phyloP scores from a whole-genome alignment of 1,284 basidiomycete genomes.

The Cyathus pygmaeus region DNA sequence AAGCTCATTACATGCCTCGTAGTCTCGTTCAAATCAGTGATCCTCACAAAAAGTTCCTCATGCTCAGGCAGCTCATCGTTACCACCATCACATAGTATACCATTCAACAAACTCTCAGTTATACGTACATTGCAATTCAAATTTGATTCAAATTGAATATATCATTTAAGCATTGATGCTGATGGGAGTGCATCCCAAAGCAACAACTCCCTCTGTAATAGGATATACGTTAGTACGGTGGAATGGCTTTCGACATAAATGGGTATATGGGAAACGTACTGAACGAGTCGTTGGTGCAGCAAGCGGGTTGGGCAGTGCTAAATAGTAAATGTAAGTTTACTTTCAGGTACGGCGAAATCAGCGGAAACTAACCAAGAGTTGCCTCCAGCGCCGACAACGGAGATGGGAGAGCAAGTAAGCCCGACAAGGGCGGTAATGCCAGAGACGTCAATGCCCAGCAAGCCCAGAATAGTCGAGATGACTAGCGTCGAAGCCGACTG shows the following conservation, averaged over 20 bases:
- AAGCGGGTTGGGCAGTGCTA: neutral
- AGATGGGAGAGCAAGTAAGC: slow-evolving; percentile 1
- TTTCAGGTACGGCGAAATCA: neutral
- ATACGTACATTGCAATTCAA: too few relatives aligned
- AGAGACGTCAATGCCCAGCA: slow-evolving; percentile 5
- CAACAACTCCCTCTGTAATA: neutral
- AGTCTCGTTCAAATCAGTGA: too few relatives aligned
- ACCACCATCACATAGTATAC: too few relatives aligned
- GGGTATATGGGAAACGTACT: neutral
- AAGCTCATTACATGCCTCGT: too few relatives aligned
- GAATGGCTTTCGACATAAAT: too few relatives aligned
- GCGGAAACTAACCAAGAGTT: neutral
- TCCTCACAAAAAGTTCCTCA: too few relatives aligned
- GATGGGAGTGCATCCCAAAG: neutral
- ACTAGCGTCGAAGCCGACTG: slow-evolving; percentile 1
- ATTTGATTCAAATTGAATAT: too few relatives aligned
- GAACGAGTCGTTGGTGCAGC: neutral
- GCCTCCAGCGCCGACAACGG: slow-evolving; percentile 1
- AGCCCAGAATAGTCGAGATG: neutral
- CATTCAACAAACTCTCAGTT: too few relatives aligned
- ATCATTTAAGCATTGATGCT: neutral
- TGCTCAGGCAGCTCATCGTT: too few relatives aligned
- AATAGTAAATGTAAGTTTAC: neutral
- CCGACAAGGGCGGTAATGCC: slow-evolving; percentile 1
- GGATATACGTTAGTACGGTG: too few relatives aligned